Percentiles rank a stretch among this genome's conserved stretches.
phyloP scores from a whole-genome alignment of 805 yeast species.

The Diddensiella transvaalensis region DNA sequence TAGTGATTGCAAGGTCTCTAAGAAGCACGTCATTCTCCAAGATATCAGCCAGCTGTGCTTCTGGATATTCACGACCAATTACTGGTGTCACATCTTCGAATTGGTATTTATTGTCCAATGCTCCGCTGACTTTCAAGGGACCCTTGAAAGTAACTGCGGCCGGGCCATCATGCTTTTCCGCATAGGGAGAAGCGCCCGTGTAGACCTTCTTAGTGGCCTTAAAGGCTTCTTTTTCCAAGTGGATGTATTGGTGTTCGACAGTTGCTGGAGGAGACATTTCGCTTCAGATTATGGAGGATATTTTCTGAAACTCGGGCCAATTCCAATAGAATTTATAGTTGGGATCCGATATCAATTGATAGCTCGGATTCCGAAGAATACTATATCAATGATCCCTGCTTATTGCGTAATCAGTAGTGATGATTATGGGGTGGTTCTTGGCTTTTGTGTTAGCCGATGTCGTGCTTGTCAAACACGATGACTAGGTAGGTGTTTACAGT shows the following conservation, averaged over 20 bases:
- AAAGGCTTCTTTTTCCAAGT: background rate
- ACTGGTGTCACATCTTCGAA: slow-evolving; percentile 30
- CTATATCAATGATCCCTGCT: background rate
- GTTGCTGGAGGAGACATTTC: background rate
- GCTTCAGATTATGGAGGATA: too few species aligned
- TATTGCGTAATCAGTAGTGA: background rate
- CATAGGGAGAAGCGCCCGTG: slow-evolving; percentile 30
- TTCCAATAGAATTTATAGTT: too few species aligned
- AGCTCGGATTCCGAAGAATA: background rate
- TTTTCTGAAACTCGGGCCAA: too few species aligned
- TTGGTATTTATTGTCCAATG: slow-evolving; percentile 27
- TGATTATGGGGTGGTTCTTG: too few species aligned
- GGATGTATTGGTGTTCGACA: background rate
- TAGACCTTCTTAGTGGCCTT: slow-evolving; percentile 2
- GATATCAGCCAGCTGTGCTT: slow-evolving; percentile 27
- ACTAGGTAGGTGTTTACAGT: too few species aligned
- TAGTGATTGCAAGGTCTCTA: slow-evolving; percentile 44
- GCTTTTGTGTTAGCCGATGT: background rate
- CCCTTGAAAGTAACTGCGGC: slow-evolving; percentile 6
- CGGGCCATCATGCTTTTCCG: slow-evolving; percentile 15
- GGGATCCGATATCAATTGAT: too few species aligned
- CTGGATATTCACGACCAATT: slow-evolving; percentile 32
- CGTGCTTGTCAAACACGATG: background rate
- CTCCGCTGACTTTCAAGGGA: slow-evolving; percentile 26
- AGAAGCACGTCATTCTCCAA: slow-evolving; percentile 29